phyloP scores from a whole-genome alignment of 805 yeast species.

The Candida suzukii region DNA sequence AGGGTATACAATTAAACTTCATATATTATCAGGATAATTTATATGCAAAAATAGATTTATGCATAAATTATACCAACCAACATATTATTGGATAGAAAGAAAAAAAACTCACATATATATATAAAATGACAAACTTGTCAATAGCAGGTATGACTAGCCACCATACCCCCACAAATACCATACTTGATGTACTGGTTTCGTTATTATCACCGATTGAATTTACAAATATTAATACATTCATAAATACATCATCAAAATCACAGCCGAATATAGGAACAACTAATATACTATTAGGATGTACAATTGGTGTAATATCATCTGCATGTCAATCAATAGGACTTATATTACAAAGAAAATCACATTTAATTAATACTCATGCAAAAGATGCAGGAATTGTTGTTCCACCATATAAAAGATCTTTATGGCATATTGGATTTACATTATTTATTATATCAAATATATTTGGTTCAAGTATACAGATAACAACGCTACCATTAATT shows the following conservation, averaged over 20 bases:
- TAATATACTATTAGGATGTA: constrained; percentile 47
- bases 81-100: no score
- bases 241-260: not conserved
- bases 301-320: constrained; percentile 67
- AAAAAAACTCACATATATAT: no score
- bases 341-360: constrained; percentile 76
- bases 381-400: constrained; percentile 9
- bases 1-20: no score
- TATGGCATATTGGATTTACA: constrained; percentile 72
- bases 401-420: constrained; percentile 38
- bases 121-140: no score
- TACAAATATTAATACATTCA: no score
- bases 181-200: no score
- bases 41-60: no score
- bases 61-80: no score
- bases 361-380: constrained; percentile 37
- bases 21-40: no score
- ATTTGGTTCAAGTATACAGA: constrained; percentile 76
- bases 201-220: not conserved
- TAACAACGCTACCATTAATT: constrained; percentile 76
- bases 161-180: no score
- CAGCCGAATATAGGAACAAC: not conserved
- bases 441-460: constrained; percentile 69
- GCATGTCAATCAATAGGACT: constrained; percentile 78
- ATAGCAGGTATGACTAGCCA: no score